phyloP scores from a whole-genome alignment of 371 early-diverging fungal species.

The Mortierella sp. region DNA sequence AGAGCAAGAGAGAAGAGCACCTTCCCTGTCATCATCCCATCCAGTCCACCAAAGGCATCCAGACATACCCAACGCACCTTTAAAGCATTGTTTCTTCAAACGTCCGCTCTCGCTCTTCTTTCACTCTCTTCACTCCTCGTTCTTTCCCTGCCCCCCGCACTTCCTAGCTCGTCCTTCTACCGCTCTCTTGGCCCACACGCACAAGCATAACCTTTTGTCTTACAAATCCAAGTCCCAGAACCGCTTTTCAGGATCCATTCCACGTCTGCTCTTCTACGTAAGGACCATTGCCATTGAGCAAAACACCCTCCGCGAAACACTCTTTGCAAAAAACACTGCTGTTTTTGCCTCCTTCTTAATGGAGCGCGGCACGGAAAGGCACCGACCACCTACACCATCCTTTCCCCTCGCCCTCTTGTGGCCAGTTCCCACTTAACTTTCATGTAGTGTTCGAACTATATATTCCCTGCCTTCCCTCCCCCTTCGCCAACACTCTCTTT shows the following conservation, averaged over 20 bases:
- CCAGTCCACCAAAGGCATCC: no score
- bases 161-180: not conserved
- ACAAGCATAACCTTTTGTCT: not conserved
- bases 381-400: no score
- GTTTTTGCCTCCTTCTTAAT: no score
- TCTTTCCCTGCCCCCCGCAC: not conserved
- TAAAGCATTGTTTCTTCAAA: not conserved
- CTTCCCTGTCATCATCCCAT: no score
- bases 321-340: not conserved
- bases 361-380: no score
- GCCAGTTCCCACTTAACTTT: no score
- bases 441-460: not conserved
- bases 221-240: conserved; percentile 27
- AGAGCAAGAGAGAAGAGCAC: no score
- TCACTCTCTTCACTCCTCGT: conserved; percentile 10
- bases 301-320: not conserved
- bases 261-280: conserved; percentile 12
- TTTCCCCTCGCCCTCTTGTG: no score
- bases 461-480: not conserved
- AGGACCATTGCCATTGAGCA: conserved; percentile 4
- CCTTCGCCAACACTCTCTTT: no score
- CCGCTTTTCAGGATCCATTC: conserved; percentile 3
- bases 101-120: conserved; percentile 8
- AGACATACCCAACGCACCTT: no score
- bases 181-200: not conserved